Conservation (phyloP, 352 stramenopile genomes). For the Phytophthora aleatoria region DNA sequence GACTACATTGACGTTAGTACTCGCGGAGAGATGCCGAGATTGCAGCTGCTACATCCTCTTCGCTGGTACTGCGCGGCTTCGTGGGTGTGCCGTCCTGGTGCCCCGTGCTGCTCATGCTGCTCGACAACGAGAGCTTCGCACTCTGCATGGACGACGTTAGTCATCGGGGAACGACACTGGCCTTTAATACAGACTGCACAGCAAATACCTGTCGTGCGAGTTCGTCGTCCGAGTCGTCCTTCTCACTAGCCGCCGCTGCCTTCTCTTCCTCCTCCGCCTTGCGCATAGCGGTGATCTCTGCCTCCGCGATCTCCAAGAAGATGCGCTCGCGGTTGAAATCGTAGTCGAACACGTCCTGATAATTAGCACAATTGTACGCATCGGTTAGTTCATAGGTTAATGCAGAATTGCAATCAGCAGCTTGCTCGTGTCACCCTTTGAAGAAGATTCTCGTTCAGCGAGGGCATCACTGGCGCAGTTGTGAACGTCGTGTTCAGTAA, state of each 20-base stretch:
- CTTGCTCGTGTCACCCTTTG: conserved; percentile 38
- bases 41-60: conserved; percentile 67
- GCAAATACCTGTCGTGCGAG: conserved; percentile 44
- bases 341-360: conserved; percentile 75
- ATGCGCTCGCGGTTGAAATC: conserved; percentile 72
- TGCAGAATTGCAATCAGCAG: neutral
- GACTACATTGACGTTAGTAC: conserved; percentile 43
- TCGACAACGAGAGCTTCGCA: conserved; percentile 48
- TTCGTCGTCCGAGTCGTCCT: conserved; percentile 44
- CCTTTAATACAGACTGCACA: neutral
- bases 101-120: conserved; percentile 31
- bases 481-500: conserved; percentile 60
- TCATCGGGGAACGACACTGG: neutral
- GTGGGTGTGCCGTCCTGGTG: conserved; percentile 26
- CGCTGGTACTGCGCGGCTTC: conserved; percentile 45
- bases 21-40: conserved; percentile 71
- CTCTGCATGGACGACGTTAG: conserved; percentile 22
- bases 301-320: conserved; percentile 70
- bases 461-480: conserved; percentile 39
- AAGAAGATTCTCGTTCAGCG: conserved; percentile 66
- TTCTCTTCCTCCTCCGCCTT: conserved; percentile 39
- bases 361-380: neutral
- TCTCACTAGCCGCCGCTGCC: conserved; percentile 18
- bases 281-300: conserved; percentile 58
- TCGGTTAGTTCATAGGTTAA: neutral